phyloP scores from a whole-genome alignment of 768 basidiomycete genomes.

The Suillus alpinus region DNA sequence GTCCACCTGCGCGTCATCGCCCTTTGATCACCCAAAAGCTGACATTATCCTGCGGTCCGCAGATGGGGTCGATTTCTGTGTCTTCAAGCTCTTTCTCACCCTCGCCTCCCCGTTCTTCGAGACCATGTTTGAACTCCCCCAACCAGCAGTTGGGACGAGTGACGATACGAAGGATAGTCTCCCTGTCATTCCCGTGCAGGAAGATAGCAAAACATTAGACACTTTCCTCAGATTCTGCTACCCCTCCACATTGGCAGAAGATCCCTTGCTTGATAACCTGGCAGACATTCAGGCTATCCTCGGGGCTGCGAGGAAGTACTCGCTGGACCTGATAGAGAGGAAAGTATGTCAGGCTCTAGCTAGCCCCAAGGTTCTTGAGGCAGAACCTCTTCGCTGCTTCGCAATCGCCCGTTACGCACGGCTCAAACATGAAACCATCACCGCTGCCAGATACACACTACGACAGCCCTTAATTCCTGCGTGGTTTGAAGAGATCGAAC shows the following conservation, averaged over 20 bases:
- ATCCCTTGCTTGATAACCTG: background rate
- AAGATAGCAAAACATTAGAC: constrained; percentile 13
- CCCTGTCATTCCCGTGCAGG: constrained; percentile 6
- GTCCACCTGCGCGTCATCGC: constrained; percentile 8
- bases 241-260: constrained; percentile 2
- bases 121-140: background rate
- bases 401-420: constrained; percentile 25
- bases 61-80: constrained; percentile 15
- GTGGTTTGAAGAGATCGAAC: constrained; percentile 17
- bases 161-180: background rate
- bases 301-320: constrained; percentile 39
- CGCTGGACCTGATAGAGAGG: constrained; percentile 34
- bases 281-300: constrained; percentile 14
- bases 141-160: background rate
- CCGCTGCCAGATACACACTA: constrained; percentile 24
- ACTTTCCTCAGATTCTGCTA: constrained; percentile 17
- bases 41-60: constrained; percentile 15
- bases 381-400: constrained; percentile 22
- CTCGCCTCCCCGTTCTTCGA: constrained; percentile 20
- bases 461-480: constrained; percentile 16
- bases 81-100: constrained; percentile 23
- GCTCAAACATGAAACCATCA: constrained; percentile 16
- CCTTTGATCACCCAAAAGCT: constrained; percentile 6
- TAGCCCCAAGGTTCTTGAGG: constrained; percentile 8
- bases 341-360: constrained; percentile 15